phyloP scores from a whole-genome alignment of 2,329 filamentous ascomycete genomes.

The Blastomyces gilchristii region DNA sequence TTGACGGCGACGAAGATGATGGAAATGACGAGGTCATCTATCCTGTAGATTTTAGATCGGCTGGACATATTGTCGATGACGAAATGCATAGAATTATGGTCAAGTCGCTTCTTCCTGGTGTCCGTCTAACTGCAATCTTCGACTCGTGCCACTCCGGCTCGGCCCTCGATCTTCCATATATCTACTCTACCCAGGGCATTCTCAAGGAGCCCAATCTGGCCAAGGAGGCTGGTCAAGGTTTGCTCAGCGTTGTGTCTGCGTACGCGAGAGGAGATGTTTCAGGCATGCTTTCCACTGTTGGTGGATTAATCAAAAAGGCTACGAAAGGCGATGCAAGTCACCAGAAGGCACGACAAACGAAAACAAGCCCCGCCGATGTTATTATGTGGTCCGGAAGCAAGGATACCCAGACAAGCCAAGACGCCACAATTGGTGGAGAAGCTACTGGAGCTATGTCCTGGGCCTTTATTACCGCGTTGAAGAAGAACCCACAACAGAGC shows the following conservation, averaged over 20 bases:
- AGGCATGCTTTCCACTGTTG: constrained; percentile 68
- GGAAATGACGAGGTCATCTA: constrained; percentile 72
- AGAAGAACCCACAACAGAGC: constrained; percentile 88
- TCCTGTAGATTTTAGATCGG: constrained; percentile 59
- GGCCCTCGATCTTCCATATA: constrained; percentile 55
- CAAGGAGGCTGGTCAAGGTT: constrained; percentile 56
- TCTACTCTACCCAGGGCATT: constrained; percentile 57
- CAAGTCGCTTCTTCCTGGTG: constrained; percentile 63
- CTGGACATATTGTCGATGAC: constrained; percentile 68
- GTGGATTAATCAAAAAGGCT: constrained; percentile 79
- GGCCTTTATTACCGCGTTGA: constrained; percentile 85
- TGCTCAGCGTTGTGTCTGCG: constrained; percentile 58
- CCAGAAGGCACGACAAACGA: constrained; percentile 72
- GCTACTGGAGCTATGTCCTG: constrained; percentile 97
- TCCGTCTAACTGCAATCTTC: constrained; percentile 62
- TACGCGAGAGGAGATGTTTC: constrained; percentile 78
- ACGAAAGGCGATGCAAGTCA: constrained; percentile 68
- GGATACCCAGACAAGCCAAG: constrained; percentile 88
- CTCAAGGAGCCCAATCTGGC: constrained; percentile 60
- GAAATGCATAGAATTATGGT: constrained; percentile 74
- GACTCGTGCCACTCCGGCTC: constrained; percentile 60
- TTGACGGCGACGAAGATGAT: constrained; percentile 67
- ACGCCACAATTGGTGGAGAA: constrained; percentile 76
- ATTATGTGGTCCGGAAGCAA: constrained; percentile 98
- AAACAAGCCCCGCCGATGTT: constrained; percentile 89